Conservation (phyloP, 768 basidiomycete species). For the Neoboletus magnificus region DNA sequence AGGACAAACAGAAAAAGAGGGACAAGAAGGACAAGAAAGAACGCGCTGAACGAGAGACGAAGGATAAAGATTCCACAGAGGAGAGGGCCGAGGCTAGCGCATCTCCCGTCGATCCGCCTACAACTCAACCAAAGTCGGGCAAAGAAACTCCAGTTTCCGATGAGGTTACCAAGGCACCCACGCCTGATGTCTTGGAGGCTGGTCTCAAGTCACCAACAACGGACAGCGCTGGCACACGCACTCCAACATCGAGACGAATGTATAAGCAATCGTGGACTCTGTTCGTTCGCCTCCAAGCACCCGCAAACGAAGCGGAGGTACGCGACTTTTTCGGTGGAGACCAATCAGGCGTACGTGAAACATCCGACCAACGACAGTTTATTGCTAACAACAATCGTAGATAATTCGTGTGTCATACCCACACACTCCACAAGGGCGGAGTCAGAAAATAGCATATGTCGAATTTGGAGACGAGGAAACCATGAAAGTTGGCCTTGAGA, state of each 20-base stretch:
- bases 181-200: slow-evolving; percentile 24
- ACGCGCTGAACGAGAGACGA: slow-evolving; percentile 41
- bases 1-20: slow-evolving; percentile 56
- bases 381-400: slow-evolving; percentile 32
- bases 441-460: slow-evolving; percentile 69
- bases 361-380: not conserved
- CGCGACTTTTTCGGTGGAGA: slow-evolving; percentile 76
- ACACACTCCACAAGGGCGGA: slow-evolving; percentile 42
- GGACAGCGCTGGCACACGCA: slow-evolving; percentile 62
- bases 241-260: slow-evolving; percentile 64
- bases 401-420: slow-evolving; percentile 70
- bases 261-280: slow-evolving; percentile 80
- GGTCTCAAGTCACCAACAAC: slow-evolving; percentile 55
- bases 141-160: slow-evolving; percentile 38
- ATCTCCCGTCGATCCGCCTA: slow-evolving; percentile 23
- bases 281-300: slow-evolving; percentile 64
- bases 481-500: slow-evolving; percentile 76
- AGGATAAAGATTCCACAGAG: slow-evolving; percentile 37
- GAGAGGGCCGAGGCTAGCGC: slow-evolving; percentile 31
- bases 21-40: slow-evolving; percentile 63
- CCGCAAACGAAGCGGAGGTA: slow-evolving; percentile 60
- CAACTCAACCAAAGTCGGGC: slow-evolving; percentile 33
- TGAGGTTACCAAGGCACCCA: slow-evolving; percentile 22
- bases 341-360: slow-evolving; percentile 55
- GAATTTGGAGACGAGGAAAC: slow-evolving; percentile 88